Evolutionary conservation across 352 stramenopile genomes (phyloP), one percentile per base, ranked within the genome.

Genomic region (Phytophthora palmivora): DNA sequence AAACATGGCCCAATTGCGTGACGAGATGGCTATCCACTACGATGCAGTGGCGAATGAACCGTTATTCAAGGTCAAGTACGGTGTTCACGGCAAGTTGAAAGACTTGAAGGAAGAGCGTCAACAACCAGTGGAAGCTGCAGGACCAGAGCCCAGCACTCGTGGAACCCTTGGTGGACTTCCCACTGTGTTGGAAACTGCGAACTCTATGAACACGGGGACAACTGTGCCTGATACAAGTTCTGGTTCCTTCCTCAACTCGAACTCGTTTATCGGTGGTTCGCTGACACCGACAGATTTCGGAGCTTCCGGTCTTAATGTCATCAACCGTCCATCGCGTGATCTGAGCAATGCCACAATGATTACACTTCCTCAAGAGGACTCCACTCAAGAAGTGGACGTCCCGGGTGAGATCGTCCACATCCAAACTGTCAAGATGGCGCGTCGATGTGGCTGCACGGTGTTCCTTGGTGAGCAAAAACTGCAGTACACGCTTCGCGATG

Each of bases 361-460:
- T 18, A 72, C 61, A 12, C 34, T 79, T 22, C 71, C 76, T 7
- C 60, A 79, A 11, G 48, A 84, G 52, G 76, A 86, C 44, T 66
- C 70, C 5, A 72, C 59, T 4, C 72, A 88, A 44, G 80, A 89
- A 46, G 72, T 93, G 24, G 79, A 89, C 44, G 82, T 93, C 1
- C 81, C 84, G 0, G 84, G 84, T 8, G 72, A 82, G 53, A 91
- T 93, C 47, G 70, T 88, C 14, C 84, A 93, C 58, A 88, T 93
- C 28, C 54, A 82, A 49, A 88, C 84, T 0, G 75, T 76, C 5
- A 76, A 79, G 32, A 63, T 75, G 24, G 77, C 82, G 21, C 78
- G 84, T 34, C 59, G 71, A 24, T 93, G 82, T 56, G 72, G 82
- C 38, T 93, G 82, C 63, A 90, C 81, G 0, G 55, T 88, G 44